Percentiles rank a stretch among this genome's conserved stretches.
Evolutionary conservation across 805 yeast genomes (phyloP).

Genomic region (Ogataea trehalophila): DNA sequence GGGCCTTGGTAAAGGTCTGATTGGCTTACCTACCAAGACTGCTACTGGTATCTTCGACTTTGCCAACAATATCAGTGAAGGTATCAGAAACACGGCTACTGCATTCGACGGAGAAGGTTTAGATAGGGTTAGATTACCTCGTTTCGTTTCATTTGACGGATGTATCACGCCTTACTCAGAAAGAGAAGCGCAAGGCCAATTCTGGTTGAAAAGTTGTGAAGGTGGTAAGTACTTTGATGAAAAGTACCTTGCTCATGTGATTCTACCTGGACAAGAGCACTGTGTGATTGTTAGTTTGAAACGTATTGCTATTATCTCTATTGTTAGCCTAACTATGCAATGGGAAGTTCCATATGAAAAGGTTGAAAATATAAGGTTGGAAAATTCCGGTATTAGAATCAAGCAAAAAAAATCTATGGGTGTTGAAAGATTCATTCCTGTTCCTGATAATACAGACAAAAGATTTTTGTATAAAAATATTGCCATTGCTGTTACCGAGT

Average conservation of each 20-base stretch:
- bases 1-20: conserved; percentile 91
- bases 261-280: conserved; percentile 74
- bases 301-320: conserved; percentile 61
- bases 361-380: conserved; percentile 68
- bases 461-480: conserved; percentile 66
- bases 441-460: conserved; percentile 62
- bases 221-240: conserved; percentile 77
- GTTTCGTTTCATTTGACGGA: conserved; percentile 67
- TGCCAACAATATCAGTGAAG: conserved; percentile 90
- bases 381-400: conserved; percentile 72
- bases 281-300: conserved; percentile 72
- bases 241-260: conserved; percentile 77
- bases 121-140: conserved; percentile 76
- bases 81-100: conserved; percentile 88
- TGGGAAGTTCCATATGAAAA: conserved; percentile 71
- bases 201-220: conserved; percentile 77
- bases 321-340: conserved; percentile 52
- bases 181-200: conserved; percentile 91
- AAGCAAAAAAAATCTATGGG: conserved; percentile 41
- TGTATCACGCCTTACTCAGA: conserved; percentile 70
- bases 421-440: conserved; percentile 60
- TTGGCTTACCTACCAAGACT: conserved; percentile 94
- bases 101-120: conserved; percentile 77
- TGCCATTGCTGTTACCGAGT: conserved; percentile 75
- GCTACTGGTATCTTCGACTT: conserved; percentile 93